Conservation (phyloP, 129 eudicot species). For the Lonicera japonica region DNA sequence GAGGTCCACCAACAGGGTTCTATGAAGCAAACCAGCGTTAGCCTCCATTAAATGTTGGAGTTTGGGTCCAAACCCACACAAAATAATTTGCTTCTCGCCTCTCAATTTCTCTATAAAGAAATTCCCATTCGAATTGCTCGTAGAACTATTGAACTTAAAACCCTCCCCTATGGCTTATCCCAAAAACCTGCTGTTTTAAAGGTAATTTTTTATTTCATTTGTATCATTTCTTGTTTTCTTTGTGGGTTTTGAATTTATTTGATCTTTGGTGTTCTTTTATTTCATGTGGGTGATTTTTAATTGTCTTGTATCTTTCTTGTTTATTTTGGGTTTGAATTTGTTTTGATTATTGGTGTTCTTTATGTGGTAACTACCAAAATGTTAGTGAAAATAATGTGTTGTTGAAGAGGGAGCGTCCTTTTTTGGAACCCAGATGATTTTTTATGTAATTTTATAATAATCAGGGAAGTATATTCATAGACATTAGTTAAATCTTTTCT, state of each 20-base stretch:
- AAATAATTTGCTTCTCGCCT: slow-evolving; percentile 58
- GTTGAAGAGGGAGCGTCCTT: too few species aligned
- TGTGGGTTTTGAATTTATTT: too few species aligned
- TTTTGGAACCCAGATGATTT: too few species aligned
- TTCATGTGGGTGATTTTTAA: too few species aligned
- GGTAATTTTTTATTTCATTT: slow-evolving; percentile 24
- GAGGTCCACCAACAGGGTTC: slow-evolving; percentile 82
- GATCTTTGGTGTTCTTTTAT: too few species aligned
- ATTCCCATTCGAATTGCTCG: slow-evolving; percentile 79
- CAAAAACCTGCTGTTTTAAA: slow-evolving; percentile 72
- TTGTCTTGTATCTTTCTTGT: too few species aligned
- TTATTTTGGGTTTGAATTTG: not conserved
- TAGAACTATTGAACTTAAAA: slow-evolving; percentile 74
- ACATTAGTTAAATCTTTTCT: too few species aligned
- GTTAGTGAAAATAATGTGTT: too few species aligned
- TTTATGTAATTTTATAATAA: too few species aligned
- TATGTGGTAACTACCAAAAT: not conserved
- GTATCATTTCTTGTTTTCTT: not conserved
- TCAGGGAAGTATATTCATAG: too few species aligned
- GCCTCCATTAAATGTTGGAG: slow-evolving; percentile 89
- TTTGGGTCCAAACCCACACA: slow-evolving; percentile 71
- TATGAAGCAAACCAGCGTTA: slow-evolving; percentile 86
- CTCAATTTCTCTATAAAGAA: slow-evolving; percentile 93
- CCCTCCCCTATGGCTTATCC: slow-evolving; percentile 85
- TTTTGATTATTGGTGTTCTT: not conserved